Evolutionary conservation across 306 rosid genomes (phyloP), one percentile per base, ranked within the genome.

Genomic region (Fagus crenata): DNA sequence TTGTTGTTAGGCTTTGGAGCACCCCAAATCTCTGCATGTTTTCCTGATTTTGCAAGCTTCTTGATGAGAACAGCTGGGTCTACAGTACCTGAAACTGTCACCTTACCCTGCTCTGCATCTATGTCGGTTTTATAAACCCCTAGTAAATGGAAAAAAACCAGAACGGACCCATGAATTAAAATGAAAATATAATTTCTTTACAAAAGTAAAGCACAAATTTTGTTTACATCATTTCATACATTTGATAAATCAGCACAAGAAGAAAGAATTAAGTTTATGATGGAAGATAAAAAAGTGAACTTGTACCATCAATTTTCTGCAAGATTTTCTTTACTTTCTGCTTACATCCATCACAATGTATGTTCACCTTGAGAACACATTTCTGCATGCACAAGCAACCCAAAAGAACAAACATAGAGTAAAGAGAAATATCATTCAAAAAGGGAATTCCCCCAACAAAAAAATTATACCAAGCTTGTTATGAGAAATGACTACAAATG

Each of bases 311-410:
- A 63, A 96, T 96, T 87, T 87, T 89, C 85, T 93, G 93, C 84
- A 96, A 53, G 86, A 89, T 93, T 89, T 92, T 96, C 97, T 91
- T 96, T 39, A 96, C 99, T 81, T 96, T 92, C 0, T 88, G 92
- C 80, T 91, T 96, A 76, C 99, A 96, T 22, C 99, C 99, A 63
- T 92, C 99, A 61, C 99, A 96, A 86, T 96, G 99, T 12, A 96
- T 91, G 83, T 96, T 96, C 83, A 96, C 99, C 81, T 91, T 92
- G 67, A 96, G 96, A 76, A 88, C 96, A 86, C 92, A 91, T 92
- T 89, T 95, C 99, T 95, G 89, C 87, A 84, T 65, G 80, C 71
- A 81, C 88, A 88, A 82, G 78, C 72, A 86, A 81, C 72, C 74
- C 86, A 83, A 80, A 43, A 70, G 79, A 61, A 74, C 78, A 72